Percentiles rank a stretch among this genome's conserved stretches.
phyloP scores from a whole-genome alignment of 345 rosid genomes.

The Fremontodendron californicum region DNA sequence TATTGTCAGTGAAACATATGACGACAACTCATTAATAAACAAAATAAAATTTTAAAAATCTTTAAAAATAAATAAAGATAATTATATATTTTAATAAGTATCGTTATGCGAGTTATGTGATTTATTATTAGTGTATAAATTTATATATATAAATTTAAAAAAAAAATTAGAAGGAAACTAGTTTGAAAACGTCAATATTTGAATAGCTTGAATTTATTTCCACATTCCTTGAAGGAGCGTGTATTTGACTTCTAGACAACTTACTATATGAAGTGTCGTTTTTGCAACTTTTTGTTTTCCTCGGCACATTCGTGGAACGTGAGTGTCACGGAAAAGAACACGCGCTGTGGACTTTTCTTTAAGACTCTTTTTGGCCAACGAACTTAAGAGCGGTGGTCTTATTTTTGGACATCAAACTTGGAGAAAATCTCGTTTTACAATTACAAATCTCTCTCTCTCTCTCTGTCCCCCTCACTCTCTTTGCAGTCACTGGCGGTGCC shows the following conservation, averaged over 20 bases:
- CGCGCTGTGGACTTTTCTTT: background rate
- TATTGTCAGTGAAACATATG: no score
- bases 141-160: no score
- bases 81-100: no score
- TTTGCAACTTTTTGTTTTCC: background rate
- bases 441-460: constrained; percentile 20
- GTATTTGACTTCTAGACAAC: background rate
- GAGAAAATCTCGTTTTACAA: constrained; percentile 35
- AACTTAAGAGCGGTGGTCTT: background rate
- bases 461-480: constrained; percentile 9
- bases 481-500: constrained; percentile 33
- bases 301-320: background rate
- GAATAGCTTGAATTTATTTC: background rate
- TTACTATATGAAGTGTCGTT: no score
- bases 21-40: no score
- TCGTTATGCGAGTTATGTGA: no score
- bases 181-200: background rate
- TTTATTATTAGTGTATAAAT: no score
- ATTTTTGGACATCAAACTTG: constrained; percentile 9
- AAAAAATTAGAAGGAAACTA: no score
- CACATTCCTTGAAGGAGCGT: background rate
- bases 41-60: no score
- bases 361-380: no score
- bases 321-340: background rate
- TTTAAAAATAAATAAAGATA: no score